Conservation (phyloP, 2,329 filamentous ascomycete species). For the Penicillium sp. region DNA sequence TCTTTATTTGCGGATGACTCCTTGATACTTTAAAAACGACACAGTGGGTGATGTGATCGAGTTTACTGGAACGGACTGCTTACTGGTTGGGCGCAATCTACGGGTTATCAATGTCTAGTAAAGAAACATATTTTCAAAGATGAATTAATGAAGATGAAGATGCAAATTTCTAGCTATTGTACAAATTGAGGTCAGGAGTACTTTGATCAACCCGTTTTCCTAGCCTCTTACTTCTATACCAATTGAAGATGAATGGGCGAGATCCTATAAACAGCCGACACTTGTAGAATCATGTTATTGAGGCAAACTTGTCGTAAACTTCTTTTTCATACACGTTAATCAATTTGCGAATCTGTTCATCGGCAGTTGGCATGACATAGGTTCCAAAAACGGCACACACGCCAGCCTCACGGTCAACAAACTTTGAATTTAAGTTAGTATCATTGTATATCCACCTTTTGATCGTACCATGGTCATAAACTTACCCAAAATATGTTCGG, state of each 20-base stretch:
- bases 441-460: neutral
- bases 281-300: neutral
- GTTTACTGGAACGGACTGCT: neutral
- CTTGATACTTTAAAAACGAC: neutral
- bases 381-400: constrained; percentile 10
- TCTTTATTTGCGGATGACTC: constrained; percentile 5
- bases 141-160: no score
- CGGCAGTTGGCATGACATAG: constrained; percentile 10
- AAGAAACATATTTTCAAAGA: neutral
- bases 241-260: neutral
- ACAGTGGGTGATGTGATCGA: no score
- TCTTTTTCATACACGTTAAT: constrained; percentile 6
- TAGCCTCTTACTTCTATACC: neutral
- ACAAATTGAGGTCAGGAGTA: neutral
- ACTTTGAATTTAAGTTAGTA: neutral
- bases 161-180: no score
- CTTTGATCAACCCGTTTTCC: neutral
- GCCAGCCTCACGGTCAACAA: constrained; percentile 11
- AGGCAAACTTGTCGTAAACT: constrained; percentile 5
- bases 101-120: neutral
- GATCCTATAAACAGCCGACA: neutral
- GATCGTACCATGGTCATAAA: neutral
- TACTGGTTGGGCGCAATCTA: neutral
- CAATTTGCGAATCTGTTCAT: constrained; percentile 5
- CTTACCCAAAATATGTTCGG: constrained; percentile 11